Base-by-base conservation (phyloP, 176 grass and related monocot species). In the Lolium perenne region DNA sequence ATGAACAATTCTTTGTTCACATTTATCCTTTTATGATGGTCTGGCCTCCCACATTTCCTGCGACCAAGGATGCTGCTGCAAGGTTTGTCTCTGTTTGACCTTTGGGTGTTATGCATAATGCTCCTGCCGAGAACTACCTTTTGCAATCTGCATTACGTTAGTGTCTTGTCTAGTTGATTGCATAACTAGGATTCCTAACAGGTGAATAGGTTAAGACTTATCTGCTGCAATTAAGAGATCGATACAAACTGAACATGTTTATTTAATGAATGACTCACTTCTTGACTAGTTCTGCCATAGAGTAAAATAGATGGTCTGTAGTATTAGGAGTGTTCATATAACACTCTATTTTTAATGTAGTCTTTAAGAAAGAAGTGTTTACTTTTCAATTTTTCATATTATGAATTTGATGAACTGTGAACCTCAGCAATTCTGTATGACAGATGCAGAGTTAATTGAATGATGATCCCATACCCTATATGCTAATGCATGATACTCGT, bases 1-100 rank as follows among this genome's bases (percentile, higher is more conserved):
- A 73, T 21, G 20, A 14, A 14, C n/a, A 3, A 23, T 22, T n/a
- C 1, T 14, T 23, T 4, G 41, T 5, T 25, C 43, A 14, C 41
- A 15, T 74, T 12, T 48, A 74, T 25, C 71, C 71, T 49, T 49
- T 22, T 25, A 74, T 49, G 71, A 74, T 50, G 71, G 46, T 49
- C 21, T 74, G 71, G 45, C 71, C 71, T 25, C 71, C 71, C 6
- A 26, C 11, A 26, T 74, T 74, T 48, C 71, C 12, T 74, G 45
- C 45, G 0, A 11, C 22, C 71, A 74, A 74, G 71, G 21, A 74
- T 25, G 45, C 3, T 74, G 41, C 41, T 74, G 11, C 71, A 74
- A 74, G 71, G 71, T 74, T 74, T 74, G 45, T 50, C 45, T 26
- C 22, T 65, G 13, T 65, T 72, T 74, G 11, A 4, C 71, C n/a